Evolutionary conservation across 176 grass and related monocot species (phyloP), one percentile per base, ranked within the genome.

Genomic region (Hyparrhenia diplandra): DNA sequence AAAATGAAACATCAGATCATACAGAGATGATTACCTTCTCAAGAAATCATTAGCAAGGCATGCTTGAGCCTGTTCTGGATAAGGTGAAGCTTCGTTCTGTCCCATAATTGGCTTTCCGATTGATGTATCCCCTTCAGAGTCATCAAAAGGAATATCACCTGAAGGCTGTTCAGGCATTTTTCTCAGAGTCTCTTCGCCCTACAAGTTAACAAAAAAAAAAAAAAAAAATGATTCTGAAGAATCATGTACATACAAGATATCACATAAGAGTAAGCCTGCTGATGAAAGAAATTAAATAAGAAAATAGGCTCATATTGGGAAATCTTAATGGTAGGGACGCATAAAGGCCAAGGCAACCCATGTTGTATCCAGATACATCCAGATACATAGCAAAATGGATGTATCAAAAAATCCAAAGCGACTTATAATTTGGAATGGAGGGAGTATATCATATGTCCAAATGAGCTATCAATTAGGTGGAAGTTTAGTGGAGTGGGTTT

Each of bases 31-130:
- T 55, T 64, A 94, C 95, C 92, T 98, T 82, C 94, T 98, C 80
- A 98, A 87, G 75, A 98, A 98, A 85, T 87, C 83, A 83, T 98
- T 98, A 47, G 75, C 77, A 71, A 83, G 85, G 74, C 80, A 92
- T 83, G 78, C 74, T 10, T 94, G 87, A 80, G 71, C 75, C 41
- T 86, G 69, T 69, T 87, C 92, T 81, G 71, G 54, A 64, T 64
- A 76, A 52, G 69, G 47, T 54, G 71, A 80, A 89, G 77, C 52
- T 64, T 89, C 77, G 18, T 75, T 81, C 32, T 55, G 87, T 43
- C 51, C 77, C 4, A 8, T 34, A 52, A 54, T 75, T 64, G 71
- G 64, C 71, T 76, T 89, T 85, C 52, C 41, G 61, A 34, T 64
- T 64, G 87, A 76, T 76, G 51, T 71, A 52, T 81, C 64, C 30